These are phyloP conservation scores for Colletotrichum navitas DNA, from an alignment of 2,329 filamentous ascomycete species.

Conservation along the genomic window DNA sequence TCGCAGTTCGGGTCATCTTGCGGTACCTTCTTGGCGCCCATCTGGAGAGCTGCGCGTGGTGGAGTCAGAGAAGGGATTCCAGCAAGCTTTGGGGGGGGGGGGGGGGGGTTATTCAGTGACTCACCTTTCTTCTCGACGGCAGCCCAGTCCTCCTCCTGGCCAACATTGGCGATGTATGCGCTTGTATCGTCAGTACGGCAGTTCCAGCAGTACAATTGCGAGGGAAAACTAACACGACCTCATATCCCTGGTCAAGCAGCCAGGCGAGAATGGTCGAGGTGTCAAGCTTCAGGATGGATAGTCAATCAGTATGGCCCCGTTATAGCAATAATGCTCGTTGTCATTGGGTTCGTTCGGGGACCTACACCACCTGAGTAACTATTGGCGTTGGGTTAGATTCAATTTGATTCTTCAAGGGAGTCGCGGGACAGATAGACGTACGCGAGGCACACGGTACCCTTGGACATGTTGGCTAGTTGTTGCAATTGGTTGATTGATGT, in stretches of 20 bases:
- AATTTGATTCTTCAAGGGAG: background rate
- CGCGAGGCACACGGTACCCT: slow-evolving; percentile 3
- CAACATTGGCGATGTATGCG: slow-evolving; percentile 67
- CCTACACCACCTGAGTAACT: slow-evolving; percentile 2
- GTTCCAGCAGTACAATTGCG: background rate
- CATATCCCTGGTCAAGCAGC: slow-evolving; percentile 25
- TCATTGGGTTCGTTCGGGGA: background rate
- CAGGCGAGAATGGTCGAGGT: slow-evolving; percentile 41
- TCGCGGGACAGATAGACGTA: background rate
- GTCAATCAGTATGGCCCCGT: background rate
- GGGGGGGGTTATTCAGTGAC: background rate
- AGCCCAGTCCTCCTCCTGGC: slow-evolving; percentile 78
- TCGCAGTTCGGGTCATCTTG: background rate
- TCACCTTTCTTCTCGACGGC: slow-evolving; percentile 76
- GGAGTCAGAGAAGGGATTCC: background rate
- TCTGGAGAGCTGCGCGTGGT: slow-evolving; percentile 35
- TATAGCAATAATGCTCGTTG: background rate
- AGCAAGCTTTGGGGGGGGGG: no score
- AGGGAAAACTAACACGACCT: background rate
- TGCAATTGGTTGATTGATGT: background rate
- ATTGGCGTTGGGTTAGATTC: background rate
- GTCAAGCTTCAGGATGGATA: slow-evolving; percentile 23
- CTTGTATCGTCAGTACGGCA: background rate
- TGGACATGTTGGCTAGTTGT: background rate
- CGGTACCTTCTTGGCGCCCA: slow-evolving; percentile 40